phyloP scores from a whole-genome alignment of 495 filamentous ascomycete species.

The Daldinia caldariorum region DNA sequence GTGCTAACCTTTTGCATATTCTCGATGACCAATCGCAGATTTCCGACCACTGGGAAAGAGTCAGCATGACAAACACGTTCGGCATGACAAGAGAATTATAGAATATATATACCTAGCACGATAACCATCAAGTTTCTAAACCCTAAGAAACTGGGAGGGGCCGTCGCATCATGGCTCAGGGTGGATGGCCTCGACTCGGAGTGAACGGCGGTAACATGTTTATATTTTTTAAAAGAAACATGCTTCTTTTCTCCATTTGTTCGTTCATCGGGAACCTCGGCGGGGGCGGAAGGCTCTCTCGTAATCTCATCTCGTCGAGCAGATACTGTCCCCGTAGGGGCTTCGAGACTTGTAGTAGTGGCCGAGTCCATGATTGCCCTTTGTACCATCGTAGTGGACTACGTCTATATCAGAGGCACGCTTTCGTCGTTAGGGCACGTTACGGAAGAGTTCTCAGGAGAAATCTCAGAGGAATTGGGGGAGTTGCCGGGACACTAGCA shows the following conservation, averaged over 20 bases:
- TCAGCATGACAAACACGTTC: conserved; percentile 10
- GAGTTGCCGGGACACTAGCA: not conserved
- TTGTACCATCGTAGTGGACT: conserved; percentile 5
- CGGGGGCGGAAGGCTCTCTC: conserved; percentile 8
- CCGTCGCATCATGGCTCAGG: conserved; percentile 80
- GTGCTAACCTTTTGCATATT: conserved; percentile 88
- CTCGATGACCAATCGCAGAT: conserved; percentile 91
- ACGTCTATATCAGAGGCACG: conserved; percentile 5
- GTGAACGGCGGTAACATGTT: conserved; percentile 89
- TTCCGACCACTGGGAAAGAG: conserved; percentile 77
- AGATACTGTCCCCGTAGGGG: conserved; percentile 20
- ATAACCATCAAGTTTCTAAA: conserved; percentile 97
- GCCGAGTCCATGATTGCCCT: conserved; percentile 42
- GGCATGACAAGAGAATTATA: not conserved
- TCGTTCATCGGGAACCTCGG: not conserved
- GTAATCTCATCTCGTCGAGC: conserved; percentile 33
- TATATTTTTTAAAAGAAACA: conserved; percentile 68
- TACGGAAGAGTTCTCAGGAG: conserved; percentile 1
- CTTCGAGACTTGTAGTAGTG: conserved; percentile 43
- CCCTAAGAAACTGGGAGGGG: conserved; percentile 84
- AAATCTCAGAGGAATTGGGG: not conserved
- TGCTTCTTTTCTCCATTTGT: conserved; percentile 31
- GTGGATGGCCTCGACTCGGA: conserved; percentile 75
- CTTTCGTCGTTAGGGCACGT: not conserved
- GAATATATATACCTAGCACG: conserved; percentile 73